These are phyloP conservation scores for Marasmius sp. DNA, from an alignment of 1,284 basidiomycete species.

Conservation along the genomic window DNA sequence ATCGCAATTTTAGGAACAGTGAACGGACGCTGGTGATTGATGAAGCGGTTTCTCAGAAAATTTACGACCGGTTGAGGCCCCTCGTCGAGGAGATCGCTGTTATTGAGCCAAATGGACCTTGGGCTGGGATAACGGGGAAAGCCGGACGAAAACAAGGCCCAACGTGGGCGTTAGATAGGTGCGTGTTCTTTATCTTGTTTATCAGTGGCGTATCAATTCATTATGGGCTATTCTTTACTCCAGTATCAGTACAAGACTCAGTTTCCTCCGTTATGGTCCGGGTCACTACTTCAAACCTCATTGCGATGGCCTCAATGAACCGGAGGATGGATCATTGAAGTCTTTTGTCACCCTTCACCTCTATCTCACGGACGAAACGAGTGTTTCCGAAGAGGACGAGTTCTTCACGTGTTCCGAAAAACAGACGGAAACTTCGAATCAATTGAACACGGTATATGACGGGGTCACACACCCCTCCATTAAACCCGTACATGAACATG, in stretches of 20 bases:
- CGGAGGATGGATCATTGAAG: conserved; percentile 25
- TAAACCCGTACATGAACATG: background rate
- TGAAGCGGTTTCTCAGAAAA: conserved; percentile 20
- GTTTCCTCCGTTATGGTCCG: conserved; percentile 39
- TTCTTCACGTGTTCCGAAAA: background rate
- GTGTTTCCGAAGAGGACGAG: conserved; percentile 4
- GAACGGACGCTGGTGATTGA: conserved; percentile 31
- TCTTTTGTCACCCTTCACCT: conserved; percentile 40
- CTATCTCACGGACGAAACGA: conserved; percentile 33
- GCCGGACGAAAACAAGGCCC: conserved; percentile 30
- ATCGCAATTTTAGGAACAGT: conserved; percentile 35
- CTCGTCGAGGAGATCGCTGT: conserved; percentile 28
- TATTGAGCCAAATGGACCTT: conserved; percentile 25
- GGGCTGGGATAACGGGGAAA: conserved; percentile 32
- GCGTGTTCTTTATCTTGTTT: conserved; percentile 6
- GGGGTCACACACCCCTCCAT: background rate
- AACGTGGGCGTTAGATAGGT: conserved; percentile 33
- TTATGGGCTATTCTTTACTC: background rate
- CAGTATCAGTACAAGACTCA: conserved; percentile 36
- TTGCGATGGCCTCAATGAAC: conserved; percentile 35
- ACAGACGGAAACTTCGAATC: background rate
- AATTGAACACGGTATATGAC: background rate
- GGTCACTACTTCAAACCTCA: conserved; percentile 42
- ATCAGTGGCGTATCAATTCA: background rate
- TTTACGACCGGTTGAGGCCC: conserved; percentile 31